Evolutionary conservation across 192 early-diverging fungal species (phyloP).

Genomic region (Backusella tarrabulga): DNA sequence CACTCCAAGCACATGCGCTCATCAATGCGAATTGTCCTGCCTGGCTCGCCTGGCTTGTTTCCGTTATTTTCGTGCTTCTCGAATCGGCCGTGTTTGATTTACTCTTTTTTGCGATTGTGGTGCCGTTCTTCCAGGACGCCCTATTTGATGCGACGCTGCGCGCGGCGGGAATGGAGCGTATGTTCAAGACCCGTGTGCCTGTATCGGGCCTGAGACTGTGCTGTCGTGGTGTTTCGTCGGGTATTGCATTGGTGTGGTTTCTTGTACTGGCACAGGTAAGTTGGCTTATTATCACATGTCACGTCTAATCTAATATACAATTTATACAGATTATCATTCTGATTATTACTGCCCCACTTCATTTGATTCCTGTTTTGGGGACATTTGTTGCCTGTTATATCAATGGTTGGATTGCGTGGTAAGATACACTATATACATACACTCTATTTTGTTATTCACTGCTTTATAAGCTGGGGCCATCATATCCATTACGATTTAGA

Average conservation of each 20-base stretch:
- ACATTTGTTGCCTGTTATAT: constrained; percentile 45
- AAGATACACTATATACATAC: background rate
- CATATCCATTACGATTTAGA: constrained; percentile 55
- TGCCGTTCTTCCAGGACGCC: constrained; percentile 58
- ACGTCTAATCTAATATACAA: background rate
- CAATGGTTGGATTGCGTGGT: constrained; percentile 51
- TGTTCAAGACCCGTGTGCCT: constrained; percentile 44
- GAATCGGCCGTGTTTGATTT: constrained; percentile 51
- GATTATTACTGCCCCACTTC: constrained; percentile 53
- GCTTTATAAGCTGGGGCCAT: constrained; percentile 39
- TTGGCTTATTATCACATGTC: background rate
- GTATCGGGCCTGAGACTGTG: constrained; percentile 39
- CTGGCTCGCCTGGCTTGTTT: constrained; percentile 60
- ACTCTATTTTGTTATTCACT: background rate
- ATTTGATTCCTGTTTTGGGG: constrained; percentile 58
- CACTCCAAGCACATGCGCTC: constrained; percentile 59
- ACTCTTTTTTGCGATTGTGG: constrained; percentile 55
- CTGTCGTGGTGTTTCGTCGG: constrained; percentile 44
- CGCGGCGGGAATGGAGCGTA: constrained; percentile 40
- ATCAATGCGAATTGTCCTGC: constrained; percentile 45
- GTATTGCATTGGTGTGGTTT: constrained; percentile 38
- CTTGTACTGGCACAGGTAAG: constrained; percentile 29
- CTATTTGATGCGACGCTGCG: constrained; percentile 56
- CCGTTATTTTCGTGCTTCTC: constrained; percentile 57
- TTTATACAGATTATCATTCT: constrained; percentile 34